These are phyloP conservation scores for Cochlearia excelsa DNA, from an alignment of 345 rosid genomes.

Conservation along the genomic window DNA sequence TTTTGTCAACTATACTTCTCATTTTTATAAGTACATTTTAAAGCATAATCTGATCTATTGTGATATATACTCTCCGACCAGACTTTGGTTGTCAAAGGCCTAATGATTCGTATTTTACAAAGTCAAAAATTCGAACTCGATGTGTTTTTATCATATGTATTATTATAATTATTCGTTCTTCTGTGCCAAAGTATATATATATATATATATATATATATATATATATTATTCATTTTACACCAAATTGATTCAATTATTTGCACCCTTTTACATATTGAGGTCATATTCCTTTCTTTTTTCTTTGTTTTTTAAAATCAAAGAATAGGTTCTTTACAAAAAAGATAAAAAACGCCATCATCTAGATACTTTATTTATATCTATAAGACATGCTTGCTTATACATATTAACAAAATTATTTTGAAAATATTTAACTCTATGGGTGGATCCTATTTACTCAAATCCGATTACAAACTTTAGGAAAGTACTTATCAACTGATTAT, in stretches of 20 bases:
- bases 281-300: slow-evolving; percentile 15
- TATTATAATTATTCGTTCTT: slow-evolving; percentile 1
- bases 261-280: slow-evolving; percentile 16
- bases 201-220: slow-evolving; percentile 3
- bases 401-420: no score
- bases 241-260: slow-evolving; percentile 24
- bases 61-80: slow-evolving; percentile 26
- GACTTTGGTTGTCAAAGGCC: slow-evolving; percentile 29
- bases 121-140: slow-evolving; percentile 2
- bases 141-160: no score
- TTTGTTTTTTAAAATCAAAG: neutral
- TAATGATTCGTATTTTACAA: slow-evolving; percentile 25
- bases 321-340: slow-evolving; percentile 9
- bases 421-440: no score
- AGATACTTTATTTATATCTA: no score
- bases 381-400: no score
- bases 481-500: no score
- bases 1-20: no score
- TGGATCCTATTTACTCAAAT: no score
- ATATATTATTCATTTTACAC: slow-evolving; percentile 10
- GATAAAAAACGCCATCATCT: slow-evolving; percentile 2
- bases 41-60: neutral
- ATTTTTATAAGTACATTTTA: neutral
- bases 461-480: no score
- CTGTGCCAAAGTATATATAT: neutral